Evolutionary conservation across 331 rosid genomes (phyloP).

Genomic region (Quercus phellos): DNA sequence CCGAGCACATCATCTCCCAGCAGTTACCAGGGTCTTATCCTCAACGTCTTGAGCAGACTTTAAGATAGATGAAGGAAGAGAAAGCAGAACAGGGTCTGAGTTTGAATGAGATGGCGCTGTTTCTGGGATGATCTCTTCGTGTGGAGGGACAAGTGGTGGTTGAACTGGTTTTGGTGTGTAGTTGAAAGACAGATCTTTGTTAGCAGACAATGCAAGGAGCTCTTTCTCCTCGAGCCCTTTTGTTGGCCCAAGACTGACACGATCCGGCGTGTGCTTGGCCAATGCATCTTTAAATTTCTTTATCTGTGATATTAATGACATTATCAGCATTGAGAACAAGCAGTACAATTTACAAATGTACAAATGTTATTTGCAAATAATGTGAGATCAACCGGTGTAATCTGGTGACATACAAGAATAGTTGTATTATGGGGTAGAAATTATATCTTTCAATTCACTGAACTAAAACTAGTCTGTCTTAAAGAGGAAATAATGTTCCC

Average conservation of each 20-base stretch:
- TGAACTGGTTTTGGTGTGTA: conserved; percentile 54
- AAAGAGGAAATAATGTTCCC: no score
- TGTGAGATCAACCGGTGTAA: neutral
- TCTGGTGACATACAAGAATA: conserved; percentile 1
- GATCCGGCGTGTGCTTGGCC: conserved; percentile 71
- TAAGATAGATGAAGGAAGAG: conserved; percentile 23
- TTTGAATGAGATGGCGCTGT: conserved; percentile 8
- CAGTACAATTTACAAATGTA: no score
- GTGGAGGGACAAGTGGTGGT: conserved; percentile 23
- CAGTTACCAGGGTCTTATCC: conserved; percentile 34
- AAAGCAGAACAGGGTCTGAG: conserved; percentile 26
- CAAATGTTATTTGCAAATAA: neutral
- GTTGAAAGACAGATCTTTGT: conserved; percentile 60
- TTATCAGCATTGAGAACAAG: neutral
- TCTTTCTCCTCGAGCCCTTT: conserved; percentile 94
- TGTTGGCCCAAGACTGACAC: conserved; percentile 78
- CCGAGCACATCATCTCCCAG: conserved; percentile 40
- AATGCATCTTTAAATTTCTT: conserved; percentile 90
- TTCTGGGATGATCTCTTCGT: conserved; percentile 18
- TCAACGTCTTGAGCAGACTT: conserved; percentile 28
- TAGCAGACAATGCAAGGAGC: conserved; percentile 69
- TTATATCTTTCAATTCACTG: no score
- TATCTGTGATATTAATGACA: conserved; percentile 43
- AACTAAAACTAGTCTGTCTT: no score
- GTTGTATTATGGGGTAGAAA: neutral